A percentile compares a stretch with the other conserved stretches of the same genome.
Evolutionary conservation across 2,329 filamentous ascomycete genomes (phyloP).

Genomic region (Cyphellophora attinorum): DNA sequence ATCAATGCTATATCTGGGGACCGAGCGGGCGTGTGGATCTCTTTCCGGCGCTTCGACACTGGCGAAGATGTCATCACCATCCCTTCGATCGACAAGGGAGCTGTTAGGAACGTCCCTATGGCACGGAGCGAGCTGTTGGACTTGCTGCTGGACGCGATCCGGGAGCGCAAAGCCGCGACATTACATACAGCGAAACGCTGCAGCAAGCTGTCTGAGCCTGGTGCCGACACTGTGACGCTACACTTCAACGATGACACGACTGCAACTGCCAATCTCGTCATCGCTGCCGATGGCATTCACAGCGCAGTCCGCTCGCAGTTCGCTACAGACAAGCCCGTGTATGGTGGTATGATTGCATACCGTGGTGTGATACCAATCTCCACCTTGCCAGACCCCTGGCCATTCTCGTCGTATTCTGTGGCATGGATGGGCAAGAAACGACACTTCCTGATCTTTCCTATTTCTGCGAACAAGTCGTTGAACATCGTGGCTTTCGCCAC

Average conservation of each 20-base stretch:
- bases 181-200: not conserved
- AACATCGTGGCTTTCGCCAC: conserved; percentile 29
- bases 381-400: conserved; percentile 15
- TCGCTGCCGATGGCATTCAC: conserved; percentile 19
- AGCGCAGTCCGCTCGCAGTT: conserved; percentile 8
- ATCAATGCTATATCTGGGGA: not conserved
- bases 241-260: conserved; percentile 21
- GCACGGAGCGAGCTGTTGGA: not conserved
- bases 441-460: conserved; percentile 30
- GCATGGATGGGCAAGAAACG: conserved; percentile 25
- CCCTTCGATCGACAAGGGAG: not conserved
- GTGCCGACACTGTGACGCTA: conserved; percentile 13
- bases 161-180: not conserved
- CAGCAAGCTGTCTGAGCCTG: not conserved
- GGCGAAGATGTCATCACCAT: conserved; percentile 1
- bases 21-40: not conserved
- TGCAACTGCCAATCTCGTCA: conserved; percentile 15
- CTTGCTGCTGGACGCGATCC: not conserved
- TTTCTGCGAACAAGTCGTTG: conserved; percentile 24
- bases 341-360: conserved; percentile 10
- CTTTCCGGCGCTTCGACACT: not conserved
- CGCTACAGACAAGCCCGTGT: conserved; percentile 8
- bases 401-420: conserved; percentile 18
- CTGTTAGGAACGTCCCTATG: not conserved
- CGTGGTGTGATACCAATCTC: conserved; percentile 9